These are phyloP conservation scores for Brassica nigra DNA, from an alignment of 345 rosid genomes.

Conservation along the genomic window DNA sequence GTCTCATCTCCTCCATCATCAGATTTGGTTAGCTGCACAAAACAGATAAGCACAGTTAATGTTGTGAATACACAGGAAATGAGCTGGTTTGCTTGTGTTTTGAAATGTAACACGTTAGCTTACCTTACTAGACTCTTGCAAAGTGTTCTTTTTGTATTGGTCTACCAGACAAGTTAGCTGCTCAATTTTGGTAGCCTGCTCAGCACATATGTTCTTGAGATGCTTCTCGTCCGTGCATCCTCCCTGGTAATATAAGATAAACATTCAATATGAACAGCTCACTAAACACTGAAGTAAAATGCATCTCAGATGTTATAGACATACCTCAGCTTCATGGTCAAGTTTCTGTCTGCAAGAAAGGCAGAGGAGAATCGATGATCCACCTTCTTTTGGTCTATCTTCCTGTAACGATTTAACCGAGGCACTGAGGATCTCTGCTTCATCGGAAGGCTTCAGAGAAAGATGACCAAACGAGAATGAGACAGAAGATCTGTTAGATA, in stretches of 20 bases:
- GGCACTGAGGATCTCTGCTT: constrained; percentile 49
- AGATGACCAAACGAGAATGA: constrained; percentile 84
- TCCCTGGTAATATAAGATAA: constrained; percentile 43
- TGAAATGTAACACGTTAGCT: background rate
- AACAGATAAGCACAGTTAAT: background rate
- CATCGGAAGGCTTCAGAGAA: constrained; percentile 67
- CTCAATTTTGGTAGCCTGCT: constrained; percentile 78
- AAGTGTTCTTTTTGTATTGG: background rate
- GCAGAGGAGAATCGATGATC: constrained; percentile 49
- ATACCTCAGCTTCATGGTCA: constrained; percentile 34
- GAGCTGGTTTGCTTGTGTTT: background rate
- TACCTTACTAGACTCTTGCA: background rate
- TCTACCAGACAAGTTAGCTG: constrained; percentile 58
- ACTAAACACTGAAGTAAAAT: background rate
- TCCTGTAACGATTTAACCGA: constrained; percentile 48
- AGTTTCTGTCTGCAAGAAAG: constrained; percentile 65
- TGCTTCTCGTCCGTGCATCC: constrained; percentile 41
- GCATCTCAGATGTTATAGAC: background rate
- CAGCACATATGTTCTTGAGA: constrained; percentile 61
- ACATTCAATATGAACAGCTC: background rate
- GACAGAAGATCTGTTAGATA: constrained; percentile 64
- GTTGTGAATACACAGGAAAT: background rate
- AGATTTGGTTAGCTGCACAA: background rate
- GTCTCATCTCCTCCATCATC: constrained; percentile 15
- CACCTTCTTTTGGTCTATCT: constrained; percentile 41